Conservation (phyloP, 805 yeast species). For the Hanseniaspora hatyaiensis region DNA sequence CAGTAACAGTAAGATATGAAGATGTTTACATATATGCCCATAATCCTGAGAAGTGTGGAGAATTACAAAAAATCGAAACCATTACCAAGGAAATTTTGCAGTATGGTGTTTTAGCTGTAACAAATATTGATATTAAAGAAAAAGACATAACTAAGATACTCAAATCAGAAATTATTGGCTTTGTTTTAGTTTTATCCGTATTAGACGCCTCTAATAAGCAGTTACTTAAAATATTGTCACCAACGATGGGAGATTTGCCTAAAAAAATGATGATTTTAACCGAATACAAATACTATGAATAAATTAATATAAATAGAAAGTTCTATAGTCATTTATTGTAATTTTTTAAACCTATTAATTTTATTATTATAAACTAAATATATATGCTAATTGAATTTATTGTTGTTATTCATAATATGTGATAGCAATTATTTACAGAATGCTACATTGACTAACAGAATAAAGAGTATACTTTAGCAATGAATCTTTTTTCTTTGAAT, state of each 20-base stretch:
- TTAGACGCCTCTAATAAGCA: conserved; percentile 64
- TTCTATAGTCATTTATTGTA: neutral
- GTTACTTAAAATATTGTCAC: conserved; percentile 50
- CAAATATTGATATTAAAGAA: conserved; percentile 40
- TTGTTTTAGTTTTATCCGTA: conserved; percentile 53
- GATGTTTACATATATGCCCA: conserved; percentile 57
- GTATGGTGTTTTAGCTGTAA: conserved; percentile 62
- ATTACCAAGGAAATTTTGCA: conserved; percentile 35
- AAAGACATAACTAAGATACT: conserved; percentile 35
- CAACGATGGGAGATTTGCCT: conserved; percentile 82
- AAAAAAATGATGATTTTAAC: conserved; percentile 63
- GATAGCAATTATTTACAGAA: neutral
- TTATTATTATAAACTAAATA: neutral
- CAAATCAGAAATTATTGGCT: conserved; percentile 61
- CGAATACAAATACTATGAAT: conserved; percentile 72
- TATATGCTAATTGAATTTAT: too few relatives aligned
- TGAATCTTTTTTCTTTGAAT: conserved; percentile 37
- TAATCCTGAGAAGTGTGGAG: conserved; percentile 23
- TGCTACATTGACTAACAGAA: conserved; percentile 46
- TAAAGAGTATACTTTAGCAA: conserved; percentile 34
- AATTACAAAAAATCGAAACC: conserved; percentile 24
- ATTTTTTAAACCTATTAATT: neutral
- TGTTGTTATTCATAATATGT: too few relatives aligned
- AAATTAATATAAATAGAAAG: too few relatives aligned
- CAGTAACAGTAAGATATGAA: conserved; percentile 57